These are phyloP conservation scores for Pharus latifolius DNA, from an alignment of 176 grass and related monocot genomes.

Conservation along the genomic window DNA sequence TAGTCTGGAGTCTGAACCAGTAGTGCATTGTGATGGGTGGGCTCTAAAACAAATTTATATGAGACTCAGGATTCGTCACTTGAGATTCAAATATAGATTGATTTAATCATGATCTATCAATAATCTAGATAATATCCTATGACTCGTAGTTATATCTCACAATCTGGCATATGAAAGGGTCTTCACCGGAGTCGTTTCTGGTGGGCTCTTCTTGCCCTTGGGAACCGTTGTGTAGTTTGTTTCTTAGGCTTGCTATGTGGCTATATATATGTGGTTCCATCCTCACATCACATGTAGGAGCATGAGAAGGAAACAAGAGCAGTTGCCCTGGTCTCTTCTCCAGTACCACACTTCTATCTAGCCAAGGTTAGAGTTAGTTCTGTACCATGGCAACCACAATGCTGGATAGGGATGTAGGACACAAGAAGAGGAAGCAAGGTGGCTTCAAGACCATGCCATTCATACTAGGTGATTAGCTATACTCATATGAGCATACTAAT, in stretches of 20 bases:
- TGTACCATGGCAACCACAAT: constrained; percentile 6
- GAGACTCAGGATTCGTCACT: too few relatives aligned
- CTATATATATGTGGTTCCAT: constrained; percentile 17
- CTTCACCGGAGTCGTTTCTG: too few relatives aligned
- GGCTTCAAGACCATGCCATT: constrained; percentile 75
- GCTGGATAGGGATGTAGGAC: constrained; percentile 8
- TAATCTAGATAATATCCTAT: too few relatives aligned
- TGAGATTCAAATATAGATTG: too few relatives aligned
- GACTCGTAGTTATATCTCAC: not conserved
- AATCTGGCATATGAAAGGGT: too few relatives aligned
- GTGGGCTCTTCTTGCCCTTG: not conserved
- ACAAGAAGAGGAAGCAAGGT: constrained; percentile 36
- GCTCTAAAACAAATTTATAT: too few relatives aligned
- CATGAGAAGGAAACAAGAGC: not conserved
- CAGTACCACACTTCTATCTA: not conserved
- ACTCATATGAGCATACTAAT: not conserved
- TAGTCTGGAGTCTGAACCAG: too few relatives aligned
- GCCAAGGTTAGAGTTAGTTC: not conserved
- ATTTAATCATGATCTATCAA: too few relatives aligned
- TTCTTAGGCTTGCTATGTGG: not conserved
- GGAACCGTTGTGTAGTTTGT: not conserved
- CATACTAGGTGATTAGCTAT: constrained; percentile 43
- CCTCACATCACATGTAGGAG: not conserved
- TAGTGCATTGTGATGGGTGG: too few relatives aligned
- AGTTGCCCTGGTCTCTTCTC: not conserved